These are phyloP conservation scores for Globisporangium rhizosaccharum DNA, from an alignment of 352 stramenopile species.

Conservation along the genomic window DNA sequence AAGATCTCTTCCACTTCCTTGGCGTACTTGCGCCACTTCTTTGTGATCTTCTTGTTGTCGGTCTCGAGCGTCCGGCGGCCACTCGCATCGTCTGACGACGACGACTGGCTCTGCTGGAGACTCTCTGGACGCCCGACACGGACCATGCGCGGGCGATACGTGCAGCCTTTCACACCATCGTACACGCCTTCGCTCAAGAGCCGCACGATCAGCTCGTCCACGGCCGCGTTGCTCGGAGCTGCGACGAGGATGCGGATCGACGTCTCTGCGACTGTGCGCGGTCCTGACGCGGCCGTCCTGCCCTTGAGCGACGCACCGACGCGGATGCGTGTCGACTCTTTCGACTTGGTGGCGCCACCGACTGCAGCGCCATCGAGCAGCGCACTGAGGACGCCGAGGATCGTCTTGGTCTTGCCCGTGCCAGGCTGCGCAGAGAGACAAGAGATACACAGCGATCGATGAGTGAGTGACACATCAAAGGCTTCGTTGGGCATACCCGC, in stretches of 20 bases:
- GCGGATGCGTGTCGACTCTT: constrained; percentile 58
- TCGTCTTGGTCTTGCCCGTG: constrained; percentile 82
- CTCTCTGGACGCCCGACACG: constrained; percentile 62
- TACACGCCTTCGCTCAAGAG: constrained; percentile 62
- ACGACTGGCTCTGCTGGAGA: constrained; percentile 25
- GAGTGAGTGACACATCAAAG: background rate
- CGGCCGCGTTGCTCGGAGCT: constrained; percentile 73
- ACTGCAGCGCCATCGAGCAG: constrained; percentile 68
- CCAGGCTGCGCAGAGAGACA: constrained; percentile 35
- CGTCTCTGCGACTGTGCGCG: constrained; percentile 47
- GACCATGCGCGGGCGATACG: constrained; percentile 63
- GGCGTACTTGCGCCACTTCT: constrained; percentile 71
- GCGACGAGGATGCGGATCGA: constrained; percentile 71
- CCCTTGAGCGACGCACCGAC: constrained; percentile 61
- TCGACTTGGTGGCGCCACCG: constrained; percentile 34
- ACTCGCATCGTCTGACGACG: constrained; percentile 13
- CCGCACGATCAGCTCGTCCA: constrained; percentile 72
- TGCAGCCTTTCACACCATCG: constrained; percentile 36
- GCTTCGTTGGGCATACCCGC: background rate
- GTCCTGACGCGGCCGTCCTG: constrained; percentile 14
- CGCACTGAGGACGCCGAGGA: constrained; percentile 65
- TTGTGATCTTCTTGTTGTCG: constrained; percentile 40
- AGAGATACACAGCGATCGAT: background rate
- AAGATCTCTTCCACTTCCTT: constrained; percentile 67
- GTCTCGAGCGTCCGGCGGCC: constrained; percentile 14